Base-by-base conservation (phyloP, 1,284 basidiomycete species). In the Xerocomus amazonicus region DNA sequence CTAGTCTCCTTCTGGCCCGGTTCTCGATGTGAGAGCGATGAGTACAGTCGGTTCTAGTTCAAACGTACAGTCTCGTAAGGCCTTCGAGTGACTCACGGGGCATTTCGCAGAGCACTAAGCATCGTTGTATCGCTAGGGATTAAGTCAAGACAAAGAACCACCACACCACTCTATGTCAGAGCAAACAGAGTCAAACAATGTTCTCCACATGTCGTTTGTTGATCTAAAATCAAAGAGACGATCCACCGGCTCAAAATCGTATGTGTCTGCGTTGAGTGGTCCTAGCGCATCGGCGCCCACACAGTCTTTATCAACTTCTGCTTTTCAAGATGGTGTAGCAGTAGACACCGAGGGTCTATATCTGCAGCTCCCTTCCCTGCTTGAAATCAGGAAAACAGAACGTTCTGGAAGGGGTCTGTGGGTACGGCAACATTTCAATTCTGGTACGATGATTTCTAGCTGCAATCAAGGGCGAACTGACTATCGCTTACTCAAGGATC, bases 401-500 rank as follows among this genome's bases (percentile, higher is more conserved):
- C 27, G 23, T n/a, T 59, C 58, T 4, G 76, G 75, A 8, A 67
- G 74, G 53, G 70, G 73, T 2, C 34, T 77, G n/a, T 75, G 67
- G 67, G 50, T 74, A 3, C 75, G 29, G 43, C 48, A 60, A 29
- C 39, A 44, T 4, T 50, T 70, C 12, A 67, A 64, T 51, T 61
- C 71, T 48, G 80, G 79, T 80, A 45, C 13, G 66, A 57, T 1
- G 26, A 38, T 41, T 16, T 41, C 33, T 12, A 29, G 12, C 9
- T 46, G 3, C 17, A 26, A 39, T 27, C 16, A 16, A 14, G 39
- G n/a, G 17, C 27, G 16, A 43, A 42, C 39, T 32, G 17, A 23
- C 23, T 36, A 31, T 2, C 59, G 13, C 57, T 26, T 2, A 13
- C 6, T 12, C 9, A 56, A 93, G 90, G 91, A 10, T 70, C 77